Conservation (phyloP, 2,329 filamentous ascomycete species). For the Grosmannia serpens region DNA sequence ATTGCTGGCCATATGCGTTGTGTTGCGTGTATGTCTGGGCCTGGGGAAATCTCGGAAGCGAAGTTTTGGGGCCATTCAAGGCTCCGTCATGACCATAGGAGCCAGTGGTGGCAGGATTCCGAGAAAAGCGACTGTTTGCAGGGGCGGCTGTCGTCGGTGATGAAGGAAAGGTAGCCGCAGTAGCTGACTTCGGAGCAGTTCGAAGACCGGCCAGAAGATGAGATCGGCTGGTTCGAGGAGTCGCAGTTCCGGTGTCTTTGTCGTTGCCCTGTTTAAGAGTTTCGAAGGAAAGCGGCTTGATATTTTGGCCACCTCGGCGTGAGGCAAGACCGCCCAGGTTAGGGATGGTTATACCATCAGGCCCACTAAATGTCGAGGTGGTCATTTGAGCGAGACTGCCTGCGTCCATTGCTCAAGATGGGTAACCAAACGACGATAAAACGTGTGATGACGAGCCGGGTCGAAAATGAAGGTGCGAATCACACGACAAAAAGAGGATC, state of each 20-base stretch:
- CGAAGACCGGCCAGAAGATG: conserved; percentile 87
- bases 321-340: conserved; percentile 76
- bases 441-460: neutral
- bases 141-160: conserved; percentile 29
- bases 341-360: conserved; percentile 61
- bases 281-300: conserved; percentile 81
- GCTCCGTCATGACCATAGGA: conserved; percentile 32
- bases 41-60: conserved; percentile 33
- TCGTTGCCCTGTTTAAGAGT: conserved; percentile 58
- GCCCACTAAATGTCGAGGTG: conserved; percentile 66
- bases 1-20: conserved; percentile 27
- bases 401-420: conserved; percentile 63
- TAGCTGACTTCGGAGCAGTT: conserved; percentile 80
- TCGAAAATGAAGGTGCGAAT: neutral
- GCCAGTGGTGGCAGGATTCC: conserved; percentile 29
- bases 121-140: conserved; percentile 28
- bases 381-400: conserved; percentile 99
- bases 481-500: neutral
- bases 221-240: conserved; percentile 86
- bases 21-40: conserved; percentile 13
- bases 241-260: conserved; percentile 57
- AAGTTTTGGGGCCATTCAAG: conserved; percentile 45
- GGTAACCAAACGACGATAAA: neutral
- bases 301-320: conserved; percentile 68
- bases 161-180: conserved; percentile 51